A percentile compares a stretch with the other conserved stretches of the same genome.
Conservation (phyloP, 2,329 filamentous ascomycete genomes). For the Penicillium thymicola region DNA sequence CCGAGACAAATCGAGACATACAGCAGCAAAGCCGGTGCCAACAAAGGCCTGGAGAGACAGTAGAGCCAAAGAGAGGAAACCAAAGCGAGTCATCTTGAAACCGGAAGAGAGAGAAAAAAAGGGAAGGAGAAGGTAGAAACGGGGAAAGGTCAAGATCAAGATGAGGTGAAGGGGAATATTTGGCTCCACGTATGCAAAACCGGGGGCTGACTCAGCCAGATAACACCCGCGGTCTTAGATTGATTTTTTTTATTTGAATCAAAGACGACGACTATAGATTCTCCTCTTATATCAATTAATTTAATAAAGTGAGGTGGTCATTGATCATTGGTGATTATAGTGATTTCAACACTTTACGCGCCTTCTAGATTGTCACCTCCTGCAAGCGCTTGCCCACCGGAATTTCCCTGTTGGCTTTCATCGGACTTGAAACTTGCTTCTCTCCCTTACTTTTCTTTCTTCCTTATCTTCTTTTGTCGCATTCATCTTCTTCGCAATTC, state of each 20-base stretch:
- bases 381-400: slow-evolving; percentile 17
- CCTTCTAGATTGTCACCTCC: slow-evolving; percentile 12
- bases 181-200: slow-evolving; percentile 29
- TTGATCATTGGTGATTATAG: neutral
- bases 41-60: slow-evolving; percentile 67
- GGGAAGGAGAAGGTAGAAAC: neutral
- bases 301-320: neutral
- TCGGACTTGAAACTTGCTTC: slow-evolving; percentile 7
- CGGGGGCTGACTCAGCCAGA: slow-evolving; percentile 24
- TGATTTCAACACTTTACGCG: slow-evolving; percentile 7
- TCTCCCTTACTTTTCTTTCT: slow-evolving; percentile 7
- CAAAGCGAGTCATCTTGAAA: slow-evolving; percentile 67
- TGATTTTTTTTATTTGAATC: slow-evolving; percentile 9
- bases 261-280: slow-evolving; percentile 2
- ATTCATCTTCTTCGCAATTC: neutral
- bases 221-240: slow-evolving; percentile 6
- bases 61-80: slow-evolving; percentile 67
- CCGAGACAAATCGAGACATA: slow-evolving; percentile 40
- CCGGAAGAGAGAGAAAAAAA: slow-evolving; percentile 10
- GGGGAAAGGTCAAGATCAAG: neutral
- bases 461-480: slow-evolving; percentile 7
- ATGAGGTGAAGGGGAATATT: slow-evolving; percentile 18
- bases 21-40: slow-evolving; percentile 60
- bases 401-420: slow-evolving; percentile 5
- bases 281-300: slow-evolving; percentile 5